Percentiles rank a stretch among this genome's conserved stretches.
Conservation (phyloP, 306 rosid genomes). For the Corylus americana region DNA sequence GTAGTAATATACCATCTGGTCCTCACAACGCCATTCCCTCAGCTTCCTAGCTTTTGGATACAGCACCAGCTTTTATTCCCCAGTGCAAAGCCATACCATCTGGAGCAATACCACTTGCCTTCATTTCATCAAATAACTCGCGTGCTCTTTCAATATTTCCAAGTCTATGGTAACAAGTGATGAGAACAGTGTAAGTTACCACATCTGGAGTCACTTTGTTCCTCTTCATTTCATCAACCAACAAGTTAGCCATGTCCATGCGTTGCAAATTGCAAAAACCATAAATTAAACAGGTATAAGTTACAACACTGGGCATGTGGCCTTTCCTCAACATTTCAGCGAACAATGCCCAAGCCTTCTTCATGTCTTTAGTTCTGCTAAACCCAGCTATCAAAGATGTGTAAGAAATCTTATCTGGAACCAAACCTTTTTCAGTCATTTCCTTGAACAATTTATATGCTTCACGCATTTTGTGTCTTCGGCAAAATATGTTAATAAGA, state of each 20-base stretch:
- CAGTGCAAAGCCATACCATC: constrained; percentile 34
- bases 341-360: constrained; percentile 47
- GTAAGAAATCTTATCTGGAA: constrained; percentile 53
- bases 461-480: constrained; percentile 26
- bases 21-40: constrained; percentile 28
- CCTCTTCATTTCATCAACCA: constrained; percentile 53
- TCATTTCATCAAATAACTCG: constrained; percentile 45
- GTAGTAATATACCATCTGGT: constrained; percentile 34
- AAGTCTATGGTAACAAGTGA: constrained; percentile 37
- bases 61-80: constrained; percentile 24
- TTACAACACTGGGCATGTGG: constrained; percentile 42
- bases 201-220: constrained; percentile 42
- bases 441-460: constrained; percentile 42
- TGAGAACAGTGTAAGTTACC: constrained; percentile 56
- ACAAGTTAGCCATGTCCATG: constrained; percentile 43
- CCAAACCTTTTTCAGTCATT: constrained; percentile 41
- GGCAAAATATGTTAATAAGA: constrained; percentile 45
- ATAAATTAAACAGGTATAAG: constrained; percentile 62
- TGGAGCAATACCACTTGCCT: constrained; percentile 38
- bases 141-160: constrained; percentile 36
- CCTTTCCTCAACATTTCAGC: constrained; percentile 48
- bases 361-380: constrained; percentile 42
- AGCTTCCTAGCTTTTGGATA: constrained; percentile 28
- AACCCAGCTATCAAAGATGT: constrained; percentile 56
- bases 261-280: constrained; percentile 50